Base-by-base conservation (phyloP, 164 flowering plant species). In the Sextonia rubra region DNA sequence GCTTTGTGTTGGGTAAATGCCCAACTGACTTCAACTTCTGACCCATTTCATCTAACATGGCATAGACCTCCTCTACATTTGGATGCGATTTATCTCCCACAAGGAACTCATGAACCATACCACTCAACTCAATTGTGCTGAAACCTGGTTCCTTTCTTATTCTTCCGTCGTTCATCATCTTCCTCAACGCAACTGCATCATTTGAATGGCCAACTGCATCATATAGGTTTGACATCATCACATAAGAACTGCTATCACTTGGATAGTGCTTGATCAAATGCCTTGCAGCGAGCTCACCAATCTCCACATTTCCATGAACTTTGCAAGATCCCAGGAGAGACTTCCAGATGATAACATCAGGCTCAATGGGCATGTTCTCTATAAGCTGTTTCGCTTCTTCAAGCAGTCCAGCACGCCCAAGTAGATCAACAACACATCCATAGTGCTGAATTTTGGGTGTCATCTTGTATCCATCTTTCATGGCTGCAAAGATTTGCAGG, bases 361-460 rank as follows among this genome's bases (percentile, higher is more conserved):
- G 77, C 64, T 71, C 70, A 68, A 74, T 74, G 20, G 77, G 77
- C 75, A 80, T 77, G 17, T 47, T 68, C 27, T 79, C 66, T 2
- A 79, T 71, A 27, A 76, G 4, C 9, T 24, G 48, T 72, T 66
- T 64, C 24, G 80, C 80, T 47, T 74, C 77, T n/a, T 74, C 55
- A 1, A 77, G 71, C 47, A 56, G 62, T 25, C 74, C 74, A 22
- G 74, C 74, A 22, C 76, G 80, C 2, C 79, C 74, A 3, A 77
- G 74, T 47, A 77, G 66, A 73, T 70, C 76, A 47, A 70, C 74
- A 12, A 77, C 60, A 65, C 79, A 77, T 17, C 79, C 79, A 11
- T 77, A 77, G 66, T 70, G 80, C 24, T 77, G 76, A 20, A 77
- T 66, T 25, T 77, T 73, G 23, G 80, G 80, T 66, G 66, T 60